Evolutionary conservation across 768 basidiomycete species (phyloP), one percentile per base, ranked within the genome.

Genomic region (Cantharellus anzutake): DNA sequence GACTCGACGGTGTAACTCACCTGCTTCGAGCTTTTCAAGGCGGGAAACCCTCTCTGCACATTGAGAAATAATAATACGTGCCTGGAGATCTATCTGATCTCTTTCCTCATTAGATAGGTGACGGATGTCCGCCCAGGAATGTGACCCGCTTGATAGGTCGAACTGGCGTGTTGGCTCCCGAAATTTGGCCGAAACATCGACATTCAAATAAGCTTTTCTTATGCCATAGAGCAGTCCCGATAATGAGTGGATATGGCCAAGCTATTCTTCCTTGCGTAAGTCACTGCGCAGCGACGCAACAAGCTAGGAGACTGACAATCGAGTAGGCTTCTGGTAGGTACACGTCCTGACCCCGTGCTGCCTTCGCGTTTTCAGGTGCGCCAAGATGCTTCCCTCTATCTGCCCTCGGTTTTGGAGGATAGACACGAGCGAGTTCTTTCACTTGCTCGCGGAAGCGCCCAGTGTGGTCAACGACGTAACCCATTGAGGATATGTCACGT

Each of bases 11-110:
- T 16, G 41, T 29, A 5, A 73, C 85, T 68, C 72, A 97, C 94
- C 80, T 70, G 86, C 84, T 74, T 98, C 96, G 37, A 88, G 71
- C 44, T 76, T 74, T 68, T 98, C 96, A 78, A 99, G 81, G 69
- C 84, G 80, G 65, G 81, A 83, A 4, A 97, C 84, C 64, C 87
- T 75, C 63, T 93, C 86, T 40, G 88, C 81, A 72, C 91, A 96
- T 58, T 83, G 79, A 56, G 82, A 78, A 56, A 98, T 74, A 59
- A 96, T 84, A 65, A 90, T 78, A 64, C 86, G 83, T 40, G 89
- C 85, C 68, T 94, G 86, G 62, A 92, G 72, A 75, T 99, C 96
- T 58, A 99, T 87, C 72, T 96, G 90, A 71, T 97, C 93, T 62
- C 93, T 77, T 69, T 99, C 93, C 63, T 88, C 81, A 67, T 97